Evolutionary conservation across 2,329 filamentous ascomycete species (phyloP).

Genomic region (Rhexocercosporidium sp.): DNA sequence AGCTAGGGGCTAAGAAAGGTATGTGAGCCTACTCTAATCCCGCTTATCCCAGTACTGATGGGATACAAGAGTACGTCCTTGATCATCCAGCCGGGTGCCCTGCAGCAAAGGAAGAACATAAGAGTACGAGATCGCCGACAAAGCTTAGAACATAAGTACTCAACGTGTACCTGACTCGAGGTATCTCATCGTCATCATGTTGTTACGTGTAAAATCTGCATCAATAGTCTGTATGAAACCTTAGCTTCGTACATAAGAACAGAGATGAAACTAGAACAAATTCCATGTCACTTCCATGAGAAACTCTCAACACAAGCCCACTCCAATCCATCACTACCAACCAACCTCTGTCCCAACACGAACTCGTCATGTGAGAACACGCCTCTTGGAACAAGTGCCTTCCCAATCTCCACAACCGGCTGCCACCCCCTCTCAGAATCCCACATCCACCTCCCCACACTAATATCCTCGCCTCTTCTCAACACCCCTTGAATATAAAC

Average conservation of each 20-base stretch:
- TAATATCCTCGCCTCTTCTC: constrained; percentile 25
- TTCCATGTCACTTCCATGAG: neutral
- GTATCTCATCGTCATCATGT: neutral
- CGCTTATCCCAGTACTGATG: too few relatives aligned
- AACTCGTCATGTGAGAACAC: neutral
- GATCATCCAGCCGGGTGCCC: fast-evolving
- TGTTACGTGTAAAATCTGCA: neutral
- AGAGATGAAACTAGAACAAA: neutral
- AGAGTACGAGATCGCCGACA: too few relatives aligned
- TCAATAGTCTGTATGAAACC: too few relatives aligned
- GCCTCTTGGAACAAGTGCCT: neutral
- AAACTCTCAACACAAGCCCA: constrained; percentile 14
- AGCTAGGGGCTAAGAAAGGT: too few relatives aligned
- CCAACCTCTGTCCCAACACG: constrained; percentile 2
- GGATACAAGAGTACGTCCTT: too few relatives aligned
- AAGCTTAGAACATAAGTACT: too few relatives aligned
- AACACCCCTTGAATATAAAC: constrained; percentile 30
- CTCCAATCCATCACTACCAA: constrained; percentile 1
- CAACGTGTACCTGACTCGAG: fast-evolving
- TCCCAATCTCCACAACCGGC: constrained; percentile 10
- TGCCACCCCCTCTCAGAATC: constrained; percentile 21
- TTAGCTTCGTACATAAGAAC: neutral
- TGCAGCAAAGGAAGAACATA: too few relatives aligned
- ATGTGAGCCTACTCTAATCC: too few relatives aligned
- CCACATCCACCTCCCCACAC: constrained; percentile 31